Percentiles rank a stretch among this genome's conserved stretches.
Conservation (phyloP, 352 stramenopile species). For the Phytophthora constricta region DNA sequence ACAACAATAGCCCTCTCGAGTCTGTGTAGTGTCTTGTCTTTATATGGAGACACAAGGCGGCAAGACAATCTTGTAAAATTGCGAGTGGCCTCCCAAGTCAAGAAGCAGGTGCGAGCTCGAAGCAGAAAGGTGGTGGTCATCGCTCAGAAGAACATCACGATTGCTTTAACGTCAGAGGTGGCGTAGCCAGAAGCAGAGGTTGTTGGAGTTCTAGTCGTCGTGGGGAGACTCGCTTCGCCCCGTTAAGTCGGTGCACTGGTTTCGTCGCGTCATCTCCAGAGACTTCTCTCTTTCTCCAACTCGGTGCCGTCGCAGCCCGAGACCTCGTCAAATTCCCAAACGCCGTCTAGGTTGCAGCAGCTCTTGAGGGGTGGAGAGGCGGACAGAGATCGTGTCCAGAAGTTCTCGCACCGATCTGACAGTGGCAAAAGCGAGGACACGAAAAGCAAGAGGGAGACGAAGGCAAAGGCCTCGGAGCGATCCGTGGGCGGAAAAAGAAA, state of each 20-base stretch:
- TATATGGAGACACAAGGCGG: constrained; percentile 25
- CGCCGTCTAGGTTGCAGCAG: constrained; percentile 14
- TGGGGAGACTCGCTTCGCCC: constrained; percentile 28
- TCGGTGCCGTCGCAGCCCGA: constrained; percentile 25
- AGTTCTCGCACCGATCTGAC: constrained; percentile 33
- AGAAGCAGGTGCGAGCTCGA: constrained; percentile 5
- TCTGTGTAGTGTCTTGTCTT: neutral
- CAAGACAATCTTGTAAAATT: constrained; percentile 28
- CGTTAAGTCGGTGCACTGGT: constrained; percentile 19
- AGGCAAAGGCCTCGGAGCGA: constrained; percentile 13
- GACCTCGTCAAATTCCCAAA: constrained; percentile 6
- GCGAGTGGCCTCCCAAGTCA: constrained; percentile 11
- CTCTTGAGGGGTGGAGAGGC: constrained; percentile 10
- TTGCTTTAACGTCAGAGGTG: neutral
- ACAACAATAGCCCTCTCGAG: constrained; percentile 38
- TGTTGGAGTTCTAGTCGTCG: neutral
- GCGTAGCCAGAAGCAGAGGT: neutral
- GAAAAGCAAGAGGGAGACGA: constrained; percentile 3
- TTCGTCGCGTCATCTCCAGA: constrained; percentile 26
- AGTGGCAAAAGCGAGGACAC: constrained; percentile 26
- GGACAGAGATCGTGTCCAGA: constrained; percentile 26
- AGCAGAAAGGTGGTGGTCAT: constrained; percentile 3
- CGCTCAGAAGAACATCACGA: too few relatives aligned
- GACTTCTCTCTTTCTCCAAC: constrained; percentile 35
- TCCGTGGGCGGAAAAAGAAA: constrained; percentile 43